Evolutionary conservation across 2,329 filamentous ascomycete genomes (phyloP), one percentile per base, ranked within the genome.

Genomic region (Fusarium sp.): DNA sequence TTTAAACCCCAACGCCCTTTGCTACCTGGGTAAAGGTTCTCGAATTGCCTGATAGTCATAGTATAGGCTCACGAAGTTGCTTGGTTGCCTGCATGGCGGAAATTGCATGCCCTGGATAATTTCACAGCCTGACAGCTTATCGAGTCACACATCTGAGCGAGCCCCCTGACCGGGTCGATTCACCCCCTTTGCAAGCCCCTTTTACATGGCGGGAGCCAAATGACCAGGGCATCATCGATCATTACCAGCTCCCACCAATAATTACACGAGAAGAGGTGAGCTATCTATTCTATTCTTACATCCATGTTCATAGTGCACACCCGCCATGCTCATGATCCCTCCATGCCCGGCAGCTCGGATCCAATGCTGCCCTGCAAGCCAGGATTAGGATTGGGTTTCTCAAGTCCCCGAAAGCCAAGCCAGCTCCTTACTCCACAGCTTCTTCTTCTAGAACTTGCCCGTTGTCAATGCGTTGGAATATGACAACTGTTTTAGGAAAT

Each of bases 41-140:
- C 22, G 24, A 44, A 47, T 39, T 65, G 56, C 38, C 48, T 62
- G 65, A 70, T 67, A 41, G 41, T 61, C 38, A 10, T 30, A 50
- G 42, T 56, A 63, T 66, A 35, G 39, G 33, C 38, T 54, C 26
- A 64, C 56, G 47, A 35, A 33, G 41, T 35, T 62, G 57, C 44
- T 57, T 53, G 51, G 65, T 42, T 53, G 75, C 71, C 62, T 73
- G 61, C 59, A 71, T 24, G 44, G 39, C 73, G 71, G 73, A 77
- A 62, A 77, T 77, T 77, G 65, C 73, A 66, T 45, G 55, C 56
- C 65, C 71, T 69, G 61, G 58, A 76, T 66, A 74, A 76, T 75
- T 65, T 75, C 65, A 63, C 60, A 68, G 33, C 48, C n/a, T 36
- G 48, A 53, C 33, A 38, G 42, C 59, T 53, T 57, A 42, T 67